Evolutionary conservation across 208 protist species (phyloP).

Genomic region (Acanthamoeba polyphaga): DNA sequence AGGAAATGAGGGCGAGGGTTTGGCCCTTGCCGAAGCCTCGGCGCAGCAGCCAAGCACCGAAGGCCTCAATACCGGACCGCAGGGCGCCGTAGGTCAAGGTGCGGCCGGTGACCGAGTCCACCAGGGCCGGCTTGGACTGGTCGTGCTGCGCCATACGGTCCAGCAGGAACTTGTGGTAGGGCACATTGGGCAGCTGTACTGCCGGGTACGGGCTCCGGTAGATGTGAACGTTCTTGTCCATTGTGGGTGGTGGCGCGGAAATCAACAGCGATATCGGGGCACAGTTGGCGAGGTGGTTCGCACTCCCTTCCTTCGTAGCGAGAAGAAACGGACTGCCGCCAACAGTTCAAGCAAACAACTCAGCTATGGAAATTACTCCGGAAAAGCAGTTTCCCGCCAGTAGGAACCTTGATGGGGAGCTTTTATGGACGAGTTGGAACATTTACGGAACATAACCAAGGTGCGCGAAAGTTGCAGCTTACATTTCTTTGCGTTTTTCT

Average conservation of each 20-base stretch:
- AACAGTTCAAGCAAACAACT: too few relatives aligned
- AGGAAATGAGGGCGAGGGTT: not conserved
- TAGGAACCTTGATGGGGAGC: too few relatives aligned
- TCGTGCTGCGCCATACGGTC: not conserved
- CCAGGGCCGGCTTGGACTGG: constrained; percentile 25
- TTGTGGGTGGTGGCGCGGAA: not conserved
- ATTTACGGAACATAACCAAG: too few relatives aligned
- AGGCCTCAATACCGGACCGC: not conserved
- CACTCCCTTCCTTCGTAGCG: too few relatives aligned
- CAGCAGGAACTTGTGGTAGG: not conserved
- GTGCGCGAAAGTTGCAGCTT: too few relatives aligned
- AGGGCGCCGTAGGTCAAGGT: not conserved
- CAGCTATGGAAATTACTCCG: too few relatives aligned
- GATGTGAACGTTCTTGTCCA: not conserved
- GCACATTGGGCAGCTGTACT: not conserved
- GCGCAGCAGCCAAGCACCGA: not conserved
- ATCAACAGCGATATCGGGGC: not conserved
- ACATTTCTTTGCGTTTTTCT: too few relatives aligned
- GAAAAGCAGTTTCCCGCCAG: too few relatives aligned
- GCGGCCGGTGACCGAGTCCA: constrained; percentile 1
- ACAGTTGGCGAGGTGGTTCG: not conserved
- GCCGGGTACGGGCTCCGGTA: not conserved
- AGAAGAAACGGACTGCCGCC: too few relatives aligned
- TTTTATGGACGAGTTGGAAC: too few relatives aligned
- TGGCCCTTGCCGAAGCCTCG: constrained; percentile 37